phyloP scores from a whole-genome alignment of 139 green algal genomes.

The Micractinium conductrix region DNA sequence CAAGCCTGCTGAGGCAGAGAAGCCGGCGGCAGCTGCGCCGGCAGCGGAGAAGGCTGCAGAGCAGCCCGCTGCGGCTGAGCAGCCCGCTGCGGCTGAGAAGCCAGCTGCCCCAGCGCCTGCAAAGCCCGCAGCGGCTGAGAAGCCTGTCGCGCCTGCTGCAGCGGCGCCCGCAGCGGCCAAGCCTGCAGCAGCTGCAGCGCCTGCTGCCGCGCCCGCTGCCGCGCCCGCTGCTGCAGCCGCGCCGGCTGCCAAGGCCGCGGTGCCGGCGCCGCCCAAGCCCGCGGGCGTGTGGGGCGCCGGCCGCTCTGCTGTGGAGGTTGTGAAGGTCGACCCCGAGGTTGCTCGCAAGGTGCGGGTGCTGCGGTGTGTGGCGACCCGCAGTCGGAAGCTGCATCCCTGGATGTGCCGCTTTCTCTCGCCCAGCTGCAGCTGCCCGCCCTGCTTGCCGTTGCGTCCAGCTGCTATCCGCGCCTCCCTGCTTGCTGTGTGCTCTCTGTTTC shows the following conservation, averaged over 20 bases:
- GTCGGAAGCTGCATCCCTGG: too few species aligned
- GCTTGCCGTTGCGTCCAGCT: too few species aligned
- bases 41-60: constrained; percentile 1
- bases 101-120: not conserved
- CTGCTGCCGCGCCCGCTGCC: not conserved
- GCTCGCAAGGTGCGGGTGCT: too few species aligned
- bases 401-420: too few species aligned
- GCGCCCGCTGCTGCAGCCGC: not conserved
- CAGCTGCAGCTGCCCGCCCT: too few species aligned
- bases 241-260: constrained; percentile 2
- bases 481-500: too few species aligned
- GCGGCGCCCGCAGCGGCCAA: not conserved
- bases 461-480: too few species aligned
- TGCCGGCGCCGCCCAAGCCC: not conserved
- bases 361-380: too few species aligned
- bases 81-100: not conserved
- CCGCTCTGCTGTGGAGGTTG: not conserved
- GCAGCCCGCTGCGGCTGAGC: not conserved
- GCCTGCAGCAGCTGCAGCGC: not conserved
- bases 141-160: not conserved
- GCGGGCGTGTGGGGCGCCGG: not conserved
- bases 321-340: constrained; percentile 1
- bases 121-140: constrained; percentile 1
- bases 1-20: constrained; percentile 12
- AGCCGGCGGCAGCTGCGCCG: not conserved